These are phyloP conservation scores for Chenopodium formosanum DNA, from an alignment of 148 eudicot species.

Conservation along the genomic window DNA sequence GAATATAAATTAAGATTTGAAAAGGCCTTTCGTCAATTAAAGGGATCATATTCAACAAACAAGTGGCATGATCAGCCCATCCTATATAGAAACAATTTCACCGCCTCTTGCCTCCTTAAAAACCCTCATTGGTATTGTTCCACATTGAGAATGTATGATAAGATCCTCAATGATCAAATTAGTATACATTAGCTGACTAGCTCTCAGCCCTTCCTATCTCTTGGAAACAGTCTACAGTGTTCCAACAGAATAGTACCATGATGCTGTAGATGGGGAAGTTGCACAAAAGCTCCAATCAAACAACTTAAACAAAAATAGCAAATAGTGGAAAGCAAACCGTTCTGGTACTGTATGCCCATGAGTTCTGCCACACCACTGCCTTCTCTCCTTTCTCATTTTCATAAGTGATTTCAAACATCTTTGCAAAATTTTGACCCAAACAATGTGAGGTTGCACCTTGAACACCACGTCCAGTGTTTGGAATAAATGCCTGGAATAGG, in stretches of 20 bases:
- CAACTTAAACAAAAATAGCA: not conserved
- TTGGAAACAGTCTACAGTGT: no score
- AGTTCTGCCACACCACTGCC: constrained; percentile 94
- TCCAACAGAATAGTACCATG: not conserved
- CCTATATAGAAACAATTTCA: no score
- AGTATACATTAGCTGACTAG: no score
- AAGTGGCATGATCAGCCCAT: not conserved
- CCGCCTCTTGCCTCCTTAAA: no score
- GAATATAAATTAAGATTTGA: not conserved
- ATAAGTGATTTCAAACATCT: constrained; percentile 92
- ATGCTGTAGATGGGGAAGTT: not conserved
- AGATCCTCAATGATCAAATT: no score
- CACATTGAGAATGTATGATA: no score
- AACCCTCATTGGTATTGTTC: no score
- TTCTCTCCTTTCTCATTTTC: constrained; percentile 90
- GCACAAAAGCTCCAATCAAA: not conserved
- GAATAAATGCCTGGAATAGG: constrained; percentile 83
- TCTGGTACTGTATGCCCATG: constrained; percentile 97
- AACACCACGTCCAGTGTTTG: constrained; percentile 88
- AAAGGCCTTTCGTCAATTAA: not conserved
- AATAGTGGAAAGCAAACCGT: constrained; percentile 43
- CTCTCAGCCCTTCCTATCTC: no score
- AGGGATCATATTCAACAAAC: not conserved
- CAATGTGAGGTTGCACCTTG: constrained; percentile 99
- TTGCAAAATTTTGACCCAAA: constrained; percentile 94